Percentiles rank a stretch among this genome's conserved stretches.
phyloP scores from a whole-genome alignment of 768 basidiomycete species.

The Macrolepiota albuminosa region DNA sequence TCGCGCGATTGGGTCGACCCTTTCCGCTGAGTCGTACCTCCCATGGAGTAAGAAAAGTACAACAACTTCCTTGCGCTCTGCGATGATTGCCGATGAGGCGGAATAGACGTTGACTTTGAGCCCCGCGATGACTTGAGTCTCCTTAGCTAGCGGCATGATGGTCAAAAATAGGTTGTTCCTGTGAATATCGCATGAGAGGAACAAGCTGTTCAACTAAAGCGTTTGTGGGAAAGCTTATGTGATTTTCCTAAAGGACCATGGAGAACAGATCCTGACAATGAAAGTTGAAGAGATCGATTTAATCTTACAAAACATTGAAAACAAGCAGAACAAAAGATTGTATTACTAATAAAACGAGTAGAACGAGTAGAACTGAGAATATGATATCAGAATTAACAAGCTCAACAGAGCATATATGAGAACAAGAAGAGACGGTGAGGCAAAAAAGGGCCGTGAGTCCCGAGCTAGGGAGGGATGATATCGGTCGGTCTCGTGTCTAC shows the following conservation, averaged over 20 bases:
- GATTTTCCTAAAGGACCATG: background rate
- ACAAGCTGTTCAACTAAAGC: background rate
- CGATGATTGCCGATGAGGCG: conserved; percentile 6
- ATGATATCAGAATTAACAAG: conserved; percentile 13
- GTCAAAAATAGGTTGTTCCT: background rate
- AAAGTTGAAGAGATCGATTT: background rate
- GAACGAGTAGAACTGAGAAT: conserved; percentile 7
- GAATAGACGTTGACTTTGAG: conserved; percentile 31
- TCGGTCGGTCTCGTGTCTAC: conserved; percentile 17
- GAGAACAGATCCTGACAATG: too few relatives aligned
- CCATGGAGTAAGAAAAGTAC: conserved; percentile 42
- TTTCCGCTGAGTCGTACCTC: conserved; percentile 25
- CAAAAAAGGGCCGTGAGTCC: conserved; percentile 3
- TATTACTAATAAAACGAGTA: conserved; percentile 1
- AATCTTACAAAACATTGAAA: background rate
- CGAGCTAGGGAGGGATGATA: conserved; percentile 8
- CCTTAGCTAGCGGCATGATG: conserved; percentile 13
- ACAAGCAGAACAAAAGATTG: background rate
- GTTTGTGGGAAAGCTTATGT: background rate
- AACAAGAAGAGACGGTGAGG: conserved; percentile 3
- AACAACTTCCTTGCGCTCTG: conserved; percentile 19
- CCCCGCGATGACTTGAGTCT: conserved; percentile 31
- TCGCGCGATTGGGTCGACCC: conserved; percentile 23
- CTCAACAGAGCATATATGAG: conserved; percentile 2
- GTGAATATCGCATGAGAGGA: background rate